phyloP scores from a whole-genome alignment of 805 yeast genomes.

The Saccharomycopsis fibuligera region DNA sequence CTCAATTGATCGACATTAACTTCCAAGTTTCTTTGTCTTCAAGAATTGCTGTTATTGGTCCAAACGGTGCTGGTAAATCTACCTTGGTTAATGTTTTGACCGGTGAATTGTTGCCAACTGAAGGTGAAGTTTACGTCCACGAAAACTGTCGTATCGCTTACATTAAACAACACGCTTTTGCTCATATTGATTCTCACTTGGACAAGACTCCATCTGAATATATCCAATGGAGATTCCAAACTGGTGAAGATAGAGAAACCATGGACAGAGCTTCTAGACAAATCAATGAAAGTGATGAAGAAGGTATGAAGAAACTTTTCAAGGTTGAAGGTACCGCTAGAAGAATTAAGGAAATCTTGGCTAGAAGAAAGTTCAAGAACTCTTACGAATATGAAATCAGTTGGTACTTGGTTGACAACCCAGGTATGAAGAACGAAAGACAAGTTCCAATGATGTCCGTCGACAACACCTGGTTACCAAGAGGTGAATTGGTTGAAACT shows the following conservation, averaged over 20 bases:
- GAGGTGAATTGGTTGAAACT: conserved; percentile 95
- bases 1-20: conserved; percentile 84
- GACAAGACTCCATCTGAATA: conserved; percentile 99
- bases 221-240: conserved; percentile 99
- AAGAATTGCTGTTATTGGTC: conserved; percentile 99
- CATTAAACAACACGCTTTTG: conserved; percentile 99
- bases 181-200: conserved; percentile 96
- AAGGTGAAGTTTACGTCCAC: conserved; percentile 98
- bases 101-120: conserved; percentile 98
- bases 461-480: conserved; percentile 99
- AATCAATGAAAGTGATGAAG: conserved; percentile 94
- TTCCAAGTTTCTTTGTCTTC: conserved; percentile 99
- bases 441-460: conserved; percentile 99
- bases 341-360: conserved; percentile 88
- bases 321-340: conserved; percentile 98
- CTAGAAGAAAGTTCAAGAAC: conserved; percentile 99
- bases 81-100: conserved; percentile 97
- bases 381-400: conserved; percentile 99
- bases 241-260: conserved; percentile 99
- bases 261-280: conserved; percentile 99
- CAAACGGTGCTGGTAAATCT: conserved; percentile 99
- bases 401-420: conserved; percentile 95
- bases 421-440: conserved; percentile 98
- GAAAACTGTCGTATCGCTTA: conserved; percentile 99
- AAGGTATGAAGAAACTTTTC: conserved; percentile 99